A percentile compares a stretch with the other conserved stretches of the same genome.
phyloP scores from a whole-genome alignment of 352 stramenopile species.

The Phytophthora syringae region DNA sequence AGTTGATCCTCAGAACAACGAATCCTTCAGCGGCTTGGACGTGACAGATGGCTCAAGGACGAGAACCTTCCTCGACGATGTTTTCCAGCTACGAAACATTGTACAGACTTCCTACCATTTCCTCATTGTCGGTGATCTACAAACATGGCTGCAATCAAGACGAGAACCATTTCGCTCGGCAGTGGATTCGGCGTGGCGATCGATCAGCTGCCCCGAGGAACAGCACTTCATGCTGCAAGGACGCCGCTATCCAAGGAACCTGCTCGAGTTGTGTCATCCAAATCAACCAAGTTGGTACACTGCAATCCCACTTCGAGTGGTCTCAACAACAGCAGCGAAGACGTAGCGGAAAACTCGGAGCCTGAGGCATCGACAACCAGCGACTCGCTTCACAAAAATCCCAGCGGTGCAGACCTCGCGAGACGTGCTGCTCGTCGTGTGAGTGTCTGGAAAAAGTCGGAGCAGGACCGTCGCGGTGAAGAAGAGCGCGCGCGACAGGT shows the following conservation, averaged over 20 bases:
- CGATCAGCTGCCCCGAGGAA: constrained; percentile 54
- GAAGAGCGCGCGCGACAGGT: constrained; percentile 44
- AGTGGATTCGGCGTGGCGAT: constrained; percentile 11
- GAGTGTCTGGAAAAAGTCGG: constrained; percentile 61
- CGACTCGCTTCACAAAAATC: background rate
- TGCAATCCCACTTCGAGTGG: background rate
- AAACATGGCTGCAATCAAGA: constrained; percentile 26
- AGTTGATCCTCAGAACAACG: constrained; percentile 33
- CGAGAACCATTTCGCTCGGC: background rate
- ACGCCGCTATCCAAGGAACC: constrained; percentile 27
- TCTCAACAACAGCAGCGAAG: constrained; percentile 16
- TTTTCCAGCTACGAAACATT: no score
- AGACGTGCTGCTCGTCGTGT: constrained; percentile 57
- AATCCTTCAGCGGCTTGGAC: constrained; percentile 20
- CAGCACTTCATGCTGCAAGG: constrained; percentile 56
- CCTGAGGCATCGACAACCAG: background rate
- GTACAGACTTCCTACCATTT: no score
- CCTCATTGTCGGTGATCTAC: constrained; percentile 6
- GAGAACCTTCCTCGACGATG: constrained; percentile 9
- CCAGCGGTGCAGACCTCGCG: constrained; percentile 37
- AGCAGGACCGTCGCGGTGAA: constrained; percentile 60
- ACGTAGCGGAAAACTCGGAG: constrained; percentile 3
- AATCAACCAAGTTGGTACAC: background rate
- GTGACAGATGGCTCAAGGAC: no score
- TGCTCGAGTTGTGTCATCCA: background rate